These are phyloP conservation scores for Beauveria pseudobassiana DNA, from an alignment of 2,329 filamentous ascomycete genomes.

Conservation along the genomic window DNA sequence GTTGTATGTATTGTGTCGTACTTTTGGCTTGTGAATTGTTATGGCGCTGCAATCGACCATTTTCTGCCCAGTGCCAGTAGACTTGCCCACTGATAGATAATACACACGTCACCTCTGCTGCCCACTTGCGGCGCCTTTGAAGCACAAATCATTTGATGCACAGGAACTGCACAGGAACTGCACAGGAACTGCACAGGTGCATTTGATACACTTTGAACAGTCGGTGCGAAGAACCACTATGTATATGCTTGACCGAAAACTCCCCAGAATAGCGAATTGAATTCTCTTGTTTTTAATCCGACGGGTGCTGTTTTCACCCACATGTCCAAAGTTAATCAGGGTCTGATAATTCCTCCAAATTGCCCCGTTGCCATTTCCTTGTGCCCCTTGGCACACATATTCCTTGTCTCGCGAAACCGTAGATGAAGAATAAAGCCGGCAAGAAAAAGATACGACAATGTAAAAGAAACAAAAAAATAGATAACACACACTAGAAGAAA, in stretches of 20 bases:
- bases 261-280: not conserved
- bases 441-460: not conserved
- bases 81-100: no score
- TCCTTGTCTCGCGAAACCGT: not conserved
- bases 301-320: slow-evolving; percentile 4
- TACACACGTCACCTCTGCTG: no score
- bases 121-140: no score
- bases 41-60: no score
- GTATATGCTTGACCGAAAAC: not conserved
- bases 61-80: no score
- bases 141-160: no score
- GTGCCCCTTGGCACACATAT: not conserved
- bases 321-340: not conserved
- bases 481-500: not conserved
- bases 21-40: no score
- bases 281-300: not conserved
- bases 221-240: no score
- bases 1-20: no score
- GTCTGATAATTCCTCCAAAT: not conserved
- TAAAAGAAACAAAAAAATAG: not conserved
- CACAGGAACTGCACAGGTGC: no score
- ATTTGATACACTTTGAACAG: not conserved
- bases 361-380: no score
- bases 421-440: not conserved
- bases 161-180: no score